Conservation (phyloP, 495 filamentous ascomycete species). For the Apodospora peruviana region DNA sequence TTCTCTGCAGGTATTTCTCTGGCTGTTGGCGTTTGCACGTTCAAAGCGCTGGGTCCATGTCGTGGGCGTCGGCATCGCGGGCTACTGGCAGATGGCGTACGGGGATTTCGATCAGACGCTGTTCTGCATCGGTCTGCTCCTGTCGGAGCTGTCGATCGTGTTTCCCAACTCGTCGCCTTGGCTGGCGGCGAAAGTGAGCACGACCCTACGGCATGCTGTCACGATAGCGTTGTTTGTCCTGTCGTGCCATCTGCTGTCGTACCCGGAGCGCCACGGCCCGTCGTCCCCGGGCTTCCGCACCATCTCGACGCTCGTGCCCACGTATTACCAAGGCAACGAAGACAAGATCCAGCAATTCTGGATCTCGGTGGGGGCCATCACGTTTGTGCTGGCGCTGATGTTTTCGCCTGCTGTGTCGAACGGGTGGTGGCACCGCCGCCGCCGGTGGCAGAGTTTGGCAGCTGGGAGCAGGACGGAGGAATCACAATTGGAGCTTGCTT, state of each 20-base stretch:
- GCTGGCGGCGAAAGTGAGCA: not conserved
- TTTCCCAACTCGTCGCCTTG: too few species aligned
- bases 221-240: not conserved
- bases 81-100: conserved; percentile 7
- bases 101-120: conserved; percentile 6
- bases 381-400: not conserved
- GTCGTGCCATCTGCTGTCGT: not conserved
- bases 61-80: not conserved
- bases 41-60: not conserved
- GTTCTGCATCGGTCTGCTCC: conserved; percentile 7
- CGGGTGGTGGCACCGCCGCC: not conserved
- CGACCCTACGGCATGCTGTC: not conserved
- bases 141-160: conserved; percentile 5
- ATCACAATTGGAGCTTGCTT: too few species aligned
- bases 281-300: conserved; percentile 1
- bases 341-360: conserved; percentile 6
- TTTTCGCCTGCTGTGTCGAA: not conserved
- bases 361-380: conserved; percentile 4
- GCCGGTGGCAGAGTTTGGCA: too few species aligned
- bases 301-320: not conserved
- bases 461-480: too few species aligned
- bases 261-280: not conserved
- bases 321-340: not conserved
- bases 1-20: conserved; percentile 21
- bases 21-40: not conserved